Evolutionary conservation across 2,329 filamentous ascomycete genomes (phyloP), one percentile per base, ranked within the genome.

Genomic region (Xylaria arbuscula): DNA sequence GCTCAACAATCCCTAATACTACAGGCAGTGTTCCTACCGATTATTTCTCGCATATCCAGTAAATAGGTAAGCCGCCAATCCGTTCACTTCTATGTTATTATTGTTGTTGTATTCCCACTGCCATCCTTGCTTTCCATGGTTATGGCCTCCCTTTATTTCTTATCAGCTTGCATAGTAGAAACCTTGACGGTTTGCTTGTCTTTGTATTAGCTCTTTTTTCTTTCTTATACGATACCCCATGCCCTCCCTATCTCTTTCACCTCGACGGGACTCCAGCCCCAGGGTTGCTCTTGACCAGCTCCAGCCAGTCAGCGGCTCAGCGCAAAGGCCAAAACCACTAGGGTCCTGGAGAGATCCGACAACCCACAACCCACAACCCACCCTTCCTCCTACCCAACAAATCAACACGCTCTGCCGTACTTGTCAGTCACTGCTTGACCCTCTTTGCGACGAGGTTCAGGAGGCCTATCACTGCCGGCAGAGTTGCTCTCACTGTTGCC

Each of bases 401-500:
- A 87, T 87, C 85, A 87, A 81, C 81, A 80, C 79, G 75, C 79
- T 79, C 78, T 77, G 77, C 79, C 76, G 75, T 78, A 75, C 76
- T 78, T 78, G 79, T 81, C 74, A 81, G 78, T 78, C 76, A 78
- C 78, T 76, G 75, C 74, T 75, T 73, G 76, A 73, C 75, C 76
- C 75, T 68, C 76, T 78, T 77, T 78, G 75, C 76, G 72, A 77
- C 73, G 74, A 74, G 58, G 75, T 72, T 62, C 74, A 75, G 83
- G 76, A 82, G 76, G 79, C 85, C 86, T 87, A 87, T 87, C 84
- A 86, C 77, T 78, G 79, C 81, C 80, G 76, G 76, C 76, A 84
- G 75, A 80, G 74, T 79, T 77, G 69, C 70, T 75, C 73, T 84
- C 78, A 77, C 72, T 73, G 62, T 78, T 78, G 79, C 75, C 75